Evolutionary conservation across 306 rosid genomes (phyloP).

Genomic region (Acmispon strigosus): DNA sequence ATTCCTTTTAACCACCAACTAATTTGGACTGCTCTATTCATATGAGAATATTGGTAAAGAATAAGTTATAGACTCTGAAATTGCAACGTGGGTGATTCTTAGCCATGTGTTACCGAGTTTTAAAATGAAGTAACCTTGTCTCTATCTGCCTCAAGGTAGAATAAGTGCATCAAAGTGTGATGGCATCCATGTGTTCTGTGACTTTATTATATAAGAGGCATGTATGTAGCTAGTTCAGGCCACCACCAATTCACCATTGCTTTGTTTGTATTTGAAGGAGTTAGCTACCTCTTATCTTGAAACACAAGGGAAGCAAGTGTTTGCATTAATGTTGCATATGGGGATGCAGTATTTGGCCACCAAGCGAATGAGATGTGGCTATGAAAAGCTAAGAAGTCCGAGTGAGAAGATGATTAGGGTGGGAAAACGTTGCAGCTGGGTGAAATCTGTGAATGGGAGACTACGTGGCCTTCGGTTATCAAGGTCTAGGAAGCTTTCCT

Average conservation of each 20-base stretch:
- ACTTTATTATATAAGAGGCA: conserved; percentile 20
- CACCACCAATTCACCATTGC: conserved; percentile 7
- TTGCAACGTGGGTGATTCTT: conserved; percentile 24
- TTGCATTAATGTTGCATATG: conserved; percentile 23
- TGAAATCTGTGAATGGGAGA: conserved; percentile 50
- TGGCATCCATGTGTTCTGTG: conserved; percentile 31
- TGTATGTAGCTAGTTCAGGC: conserved; percentile 3
- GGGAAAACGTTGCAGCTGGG: conserved; percentile 41
- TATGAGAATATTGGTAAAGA: neutral
- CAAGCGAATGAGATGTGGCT: conserved; percentile 37
- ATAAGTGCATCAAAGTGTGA: conserved; percentile 23
- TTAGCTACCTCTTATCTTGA: neutral
- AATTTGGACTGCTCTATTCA: conserved; percentile 23
- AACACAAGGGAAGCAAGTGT: neutral
- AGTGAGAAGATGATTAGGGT: conserved; percentile 32
- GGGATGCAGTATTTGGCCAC: conserved; percentile 32
- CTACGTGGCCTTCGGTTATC: conserved; percentile 45
- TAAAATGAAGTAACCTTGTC: conserved; percentile 28
- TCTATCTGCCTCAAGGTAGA: conserved; percentile 17
- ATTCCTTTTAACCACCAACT: conserved; percentile 50
- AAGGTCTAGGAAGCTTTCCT: conserved; percentile 38
- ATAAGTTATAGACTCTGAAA: conserved; percentile 17
- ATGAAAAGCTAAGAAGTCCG: conserved; percentile 37
- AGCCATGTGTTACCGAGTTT: conserved; percentile 45
- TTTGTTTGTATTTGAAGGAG: neutral